These are phyloP conservation scores for Ottelia alismoides DNA, from an alignment of 106 monocot genomes.

Conservation along the genomic window DNA sequence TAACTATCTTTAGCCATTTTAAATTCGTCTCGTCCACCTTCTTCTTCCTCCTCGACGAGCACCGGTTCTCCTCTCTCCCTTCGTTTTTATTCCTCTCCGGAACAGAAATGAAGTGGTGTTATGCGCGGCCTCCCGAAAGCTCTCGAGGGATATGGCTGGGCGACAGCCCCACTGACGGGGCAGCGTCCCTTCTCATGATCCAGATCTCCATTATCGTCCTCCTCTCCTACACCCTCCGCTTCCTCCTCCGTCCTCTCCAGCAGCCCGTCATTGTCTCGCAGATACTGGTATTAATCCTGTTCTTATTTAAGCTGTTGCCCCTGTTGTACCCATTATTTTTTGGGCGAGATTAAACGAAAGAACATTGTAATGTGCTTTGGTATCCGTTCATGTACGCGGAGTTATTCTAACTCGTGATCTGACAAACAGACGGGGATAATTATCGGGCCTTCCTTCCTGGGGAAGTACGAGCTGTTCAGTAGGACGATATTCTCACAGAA, in stretches of 20 bases:
- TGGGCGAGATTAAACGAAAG: no score
- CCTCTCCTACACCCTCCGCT: constrained; percentile 20
- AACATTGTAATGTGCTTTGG: no score
- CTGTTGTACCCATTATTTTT: no score
- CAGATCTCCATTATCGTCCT: constrained; percentile 37
- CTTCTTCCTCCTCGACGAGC: neutral
- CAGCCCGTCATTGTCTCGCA: constrained; percentile 32
- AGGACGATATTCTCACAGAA: neutral
- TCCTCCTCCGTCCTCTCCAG: constrained; percentile 30
- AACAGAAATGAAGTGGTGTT: neutral
- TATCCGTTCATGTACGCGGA: neutral
- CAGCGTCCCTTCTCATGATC: constrained; percentile 36
- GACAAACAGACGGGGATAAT: neutral
- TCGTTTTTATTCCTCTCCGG: neutral
- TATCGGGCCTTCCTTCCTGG: neutral
- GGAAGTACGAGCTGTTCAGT: neutral
- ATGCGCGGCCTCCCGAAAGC: constrained; percentile 1
- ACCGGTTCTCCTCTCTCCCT: neutral
- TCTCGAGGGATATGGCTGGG: constrained; percentile 37
- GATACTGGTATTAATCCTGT: constrained; percentile 22
- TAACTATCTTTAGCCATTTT: no score
- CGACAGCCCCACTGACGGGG: constrained; percentile 29
- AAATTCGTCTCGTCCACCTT: no score
- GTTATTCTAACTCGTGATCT: neutral
- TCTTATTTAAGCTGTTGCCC: no score